A percentile compares a stretch with the other conserved stretches of the same genome.
These are phyloP conservation scores for Suillus cothurnatus DNA, from an alignment of 768 basidiomycete species.

Conservation along the genomic window DNA sequence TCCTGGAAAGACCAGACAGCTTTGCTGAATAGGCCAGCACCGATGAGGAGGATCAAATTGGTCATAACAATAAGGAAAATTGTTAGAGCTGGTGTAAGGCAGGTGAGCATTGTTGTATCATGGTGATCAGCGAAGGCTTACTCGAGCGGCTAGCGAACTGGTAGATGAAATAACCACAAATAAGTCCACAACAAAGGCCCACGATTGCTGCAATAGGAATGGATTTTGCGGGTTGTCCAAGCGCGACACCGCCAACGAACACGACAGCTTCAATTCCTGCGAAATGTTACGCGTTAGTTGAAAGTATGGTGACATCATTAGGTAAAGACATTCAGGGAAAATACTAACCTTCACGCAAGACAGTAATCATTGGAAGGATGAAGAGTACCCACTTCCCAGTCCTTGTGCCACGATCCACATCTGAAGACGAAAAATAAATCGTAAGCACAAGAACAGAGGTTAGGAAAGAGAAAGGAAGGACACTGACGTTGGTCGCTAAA, in stretches of 20 bases:
- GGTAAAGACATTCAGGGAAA: not conserved
- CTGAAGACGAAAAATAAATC: conserved; percentile 24
- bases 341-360: conserved; percentile 80
- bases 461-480: not conserved
- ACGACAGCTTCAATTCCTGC: conserved; percentile 88
- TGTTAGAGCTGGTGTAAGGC: conserved; percentile 54
- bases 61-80: conserved; percentile 93
- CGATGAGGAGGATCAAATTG: conserved; percentile 89
- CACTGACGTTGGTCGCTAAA: conserved; percentile 62
- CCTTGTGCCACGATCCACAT: conserved; percentile 47
- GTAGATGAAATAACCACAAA: conserved; percentile 79
- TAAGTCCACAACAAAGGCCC: conserved; percentile 76
- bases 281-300: not conserved
- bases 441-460: not conserved
- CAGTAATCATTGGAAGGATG: conserved; percentile 87
- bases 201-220: conserved; percentile 91
- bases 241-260: conserved; percentile 92
- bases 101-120: not conserved
- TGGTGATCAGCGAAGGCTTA: conserved; percentile 32
- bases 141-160: conserved; percentile 74
- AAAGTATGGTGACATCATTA: not conserved
- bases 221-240: conserved; percentile 76
- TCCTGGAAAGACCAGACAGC: conserved; percentile 72
- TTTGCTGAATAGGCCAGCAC: conserved; percentile 89
- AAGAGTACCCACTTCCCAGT: conserved; percentile 87